Evolutionary conservation across 768 basidiomycete genomes (phyloP), one percentile per base, ranked within the genome.

Genomic region (Sarcodon aspratus): DNA sequence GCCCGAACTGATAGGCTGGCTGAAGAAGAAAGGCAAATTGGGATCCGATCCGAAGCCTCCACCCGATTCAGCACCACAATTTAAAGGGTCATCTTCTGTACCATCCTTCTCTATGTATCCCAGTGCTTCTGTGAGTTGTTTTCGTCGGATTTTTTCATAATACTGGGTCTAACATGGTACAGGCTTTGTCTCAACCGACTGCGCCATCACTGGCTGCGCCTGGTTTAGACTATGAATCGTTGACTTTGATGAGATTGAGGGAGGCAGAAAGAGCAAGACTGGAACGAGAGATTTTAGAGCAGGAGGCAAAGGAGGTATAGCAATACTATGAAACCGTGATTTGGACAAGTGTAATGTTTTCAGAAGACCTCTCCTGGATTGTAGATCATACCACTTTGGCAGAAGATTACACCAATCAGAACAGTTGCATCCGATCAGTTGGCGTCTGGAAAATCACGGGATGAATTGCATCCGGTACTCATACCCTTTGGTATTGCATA

Each of bases 181-280:
- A 42, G 27, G 40, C 17, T 17, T 42, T 9, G 17, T 27, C 21
- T 27, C 21, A 33, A 15, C 53, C 6, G 40, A 50, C 8, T 51
- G 59, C 17, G 51, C 59, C 63, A 17, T 47, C 48, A 9, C 45
- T 36, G 4, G 18, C 42, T 0, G 58, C 54, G 12, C 57, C 69
- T 9, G 75, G 74, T 1, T 55, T 90, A 44, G 85, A 90, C 59
- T 92, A 82, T 49, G 89, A 91, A 63, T 78, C 82, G 3, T 58
- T 90, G 51, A 91, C 86, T 1, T 69, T 92, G 34, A 75, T 91
- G 72, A 76, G 88, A 5, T 68, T 93, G 60, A 72, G 88, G 34
- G 85, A 91, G 58, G 86, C 88, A 0, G 89, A 91, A 61, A 72
- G 83, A 36, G 82, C 80, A 53, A 69, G 82, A 40, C 60, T 93